phyloP scores from a whole-genome alignment of 192 early-diverging fungal genomes.

The Pilobolus umbonatus region DNA sequence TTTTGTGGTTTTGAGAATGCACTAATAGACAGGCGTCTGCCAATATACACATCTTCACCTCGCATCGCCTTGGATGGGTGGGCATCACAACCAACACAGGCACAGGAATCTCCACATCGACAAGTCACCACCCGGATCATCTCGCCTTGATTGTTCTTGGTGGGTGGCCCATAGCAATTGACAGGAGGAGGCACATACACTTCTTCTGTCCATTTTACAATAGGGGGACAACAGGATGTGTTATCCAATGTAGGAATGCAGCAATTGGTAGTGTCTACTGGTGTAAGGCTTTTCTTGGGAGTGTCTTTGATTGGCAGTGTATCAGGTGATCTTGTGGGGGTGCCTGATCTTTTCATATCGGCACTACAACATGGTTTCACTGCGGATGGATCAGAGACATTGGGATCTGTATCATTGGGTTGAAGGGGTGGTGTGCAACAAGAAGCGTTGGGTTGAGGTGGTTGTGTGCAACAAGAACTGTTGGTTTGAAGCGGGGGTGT shows the following conservation, averaged over 20 bases:
- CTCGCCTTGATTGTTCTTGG: conserved; percentile 16
- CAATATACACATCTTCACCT: conserved; percentile 17
- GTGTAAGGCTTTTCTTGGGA: neutral
- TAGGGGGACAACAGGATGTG: neutral
- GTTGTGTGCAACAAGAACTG: too few species aligned
- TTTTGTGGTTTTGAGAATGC: too few species aligned
- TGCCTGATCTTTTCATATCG: neutral
- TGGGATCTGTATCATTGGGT: too few species aligned
- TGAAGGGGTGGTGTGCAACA: too few species aligned
- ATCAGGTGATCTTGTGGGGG: neutral
- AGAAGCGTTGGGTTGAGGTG: too few species aligned
- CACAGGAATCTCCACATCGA: conserved; percentile 37
- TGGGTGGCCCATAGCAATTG: conserved; percentile 11
- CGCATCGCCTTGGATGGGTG: conserved; percentile 32
- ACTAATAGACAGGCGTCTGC: neutral
- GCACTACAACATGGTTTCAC: neutral
- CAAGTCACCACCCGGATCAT: conserved; percentile 27
- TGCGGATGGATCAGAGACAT: too few species aligned
- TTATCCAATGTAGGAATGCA: neutral
- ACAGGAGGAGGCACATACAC: conserved; percentile 4
- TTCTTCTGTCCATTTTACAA: neutral
- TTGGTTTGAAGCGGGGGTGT: too few species aligned
- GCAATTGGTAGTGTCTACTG: neutral
- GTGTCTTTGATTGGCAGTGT: neutral
- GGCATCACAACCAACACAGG: conserved; percentile 35